Evolutionary conservation across 495 filamentous ascomycete species (phyloP).

Genomic region (Xylaria venustula): DNA sequence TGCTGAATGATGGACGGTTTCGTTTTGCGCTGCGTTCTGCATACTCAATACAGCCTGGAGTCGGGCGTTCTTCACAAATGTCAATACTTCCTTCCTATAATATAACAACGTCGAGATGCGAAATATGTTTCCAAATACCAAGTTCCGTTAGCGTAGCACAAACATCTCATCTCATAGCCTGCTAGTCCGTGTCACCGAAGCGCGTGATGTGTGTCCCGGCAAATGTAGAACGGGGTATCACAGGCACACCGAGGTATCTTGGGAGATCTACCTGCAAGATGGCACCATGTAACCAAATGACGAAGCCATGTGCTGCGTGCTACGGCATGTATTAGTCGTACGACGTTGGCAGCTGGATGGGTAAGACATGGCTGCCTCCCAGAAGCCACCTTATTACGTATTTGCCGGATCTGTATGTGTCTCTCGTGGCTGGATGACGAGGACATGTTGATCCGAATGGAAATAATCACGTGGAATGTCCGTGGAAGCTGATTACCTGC

Average conservation of each 20-base stretch:
- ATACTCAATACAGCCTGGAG: not conserved
- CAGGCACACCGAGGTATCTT: not conserved
- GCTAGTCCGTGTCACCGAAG: too few relatives aligned
- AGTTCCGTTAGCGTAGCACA: too few relatives aligned
- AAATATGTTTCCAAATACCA: not conserved
- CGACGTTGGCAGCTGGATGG: not conserved
- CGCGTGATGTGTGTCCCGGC: not conserved
- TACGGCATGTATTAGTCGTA: not conserved
- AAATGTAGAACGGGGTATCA: not conserved
- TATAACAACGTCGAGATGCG: not conserved
- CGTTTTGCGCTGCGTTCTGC: not conserved
- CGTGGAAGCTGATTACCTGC: too few relatives aligned
- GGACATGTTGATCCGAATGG: too few relatives aligned
- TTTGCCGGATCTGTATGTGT: too few relatives aligned
- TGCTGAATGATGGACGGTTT: too few relatives aligned
- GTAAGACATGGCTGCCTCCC: not conserved
- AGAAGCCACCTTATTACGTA: too few relatives aligned
- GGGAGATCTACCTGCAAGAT: too few relatives aligned
- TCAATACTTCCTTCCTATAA: not conserved
- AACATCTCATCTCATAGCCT: too few relatives aligned
- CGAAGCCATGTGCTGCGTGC: not conserved
- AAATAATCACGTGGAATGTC: too few relatives aligned
- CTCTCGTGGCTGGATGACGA: too few relatives aligned
- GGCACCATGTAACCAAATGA: not conserved
- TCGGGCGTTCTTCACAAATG: not conserved